Evolutionary conservation across 495 filamentous ascomycete genomes (phyloP).

Genomic region (Tricharina praecox): DNA sequence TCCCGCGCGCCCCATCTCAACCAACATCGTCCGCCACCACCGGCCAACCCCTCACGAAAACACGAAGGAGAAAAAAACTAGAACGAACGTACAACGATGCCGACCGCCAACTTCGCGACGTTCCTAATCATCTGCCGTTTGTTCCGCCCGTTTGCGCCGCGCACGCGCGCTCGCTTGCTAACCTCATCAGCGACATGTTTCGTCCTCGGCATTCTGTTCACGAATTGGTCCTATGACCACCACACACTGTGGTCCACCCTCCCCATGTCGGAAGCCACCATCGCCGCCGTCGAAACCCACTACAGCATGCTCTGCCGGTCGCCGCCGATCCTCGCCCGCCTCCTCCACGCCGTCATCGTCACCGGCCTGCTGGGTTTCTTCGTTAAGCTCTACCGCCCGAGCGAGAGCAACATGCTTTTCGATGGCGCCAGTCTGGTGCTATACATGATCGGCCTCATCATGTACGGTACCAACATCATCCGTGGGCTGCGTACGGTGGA

Average conservation of each 20-base stretch:
- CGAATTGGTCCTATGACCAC: conserved; percentile 93
- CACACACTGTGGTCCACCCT: conserved; percentile 60
- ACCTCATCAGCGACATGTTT: conserved; percentile 58
- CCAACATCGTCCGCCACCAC: background rate
- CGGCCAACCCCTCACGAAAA: background rate
- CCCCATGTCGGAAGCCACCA: conserved; percentile 13
- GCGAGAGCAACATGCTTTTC: conserved; percentile 87
- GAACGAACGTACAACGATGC: conserved; percentile 13
- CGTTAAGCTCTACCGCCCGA: conserved; percentile 78
- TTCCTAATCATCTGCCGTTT: conserved; percentile 90
- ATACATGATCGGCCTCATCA: conserved; percentile 76
- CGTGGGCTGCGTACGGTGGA: conserved; percentile 69
- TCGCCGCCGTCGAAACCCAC: conserved; percentile 50
- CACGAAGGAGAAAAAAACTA: no score
- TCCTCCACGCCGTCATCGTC: conserved; percentile 81
- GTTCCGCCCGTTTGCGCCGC: conserved; percentile 25
- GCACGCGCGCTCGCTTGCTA: background rate
- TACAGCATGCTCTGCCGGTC: conserved; percentile 70
- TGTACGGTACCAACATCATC: conserved; percentile 88
- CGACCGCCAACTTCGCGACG: conserved; percentile 52
- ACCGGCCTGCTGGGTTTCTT: conserved; percentile 81
- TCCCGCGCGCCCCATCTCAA: background rate
- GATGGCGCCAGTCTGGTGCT: conserved; percentile 82
- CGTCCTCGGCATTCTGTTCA: conserved; percentile 97
- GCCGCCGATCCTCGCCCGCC: conserved; percentile 75